phyloP scores from a whole-genome alignment of 1,284 basidiomycete species.

The Microbotryomycetes sp. region DNA sequence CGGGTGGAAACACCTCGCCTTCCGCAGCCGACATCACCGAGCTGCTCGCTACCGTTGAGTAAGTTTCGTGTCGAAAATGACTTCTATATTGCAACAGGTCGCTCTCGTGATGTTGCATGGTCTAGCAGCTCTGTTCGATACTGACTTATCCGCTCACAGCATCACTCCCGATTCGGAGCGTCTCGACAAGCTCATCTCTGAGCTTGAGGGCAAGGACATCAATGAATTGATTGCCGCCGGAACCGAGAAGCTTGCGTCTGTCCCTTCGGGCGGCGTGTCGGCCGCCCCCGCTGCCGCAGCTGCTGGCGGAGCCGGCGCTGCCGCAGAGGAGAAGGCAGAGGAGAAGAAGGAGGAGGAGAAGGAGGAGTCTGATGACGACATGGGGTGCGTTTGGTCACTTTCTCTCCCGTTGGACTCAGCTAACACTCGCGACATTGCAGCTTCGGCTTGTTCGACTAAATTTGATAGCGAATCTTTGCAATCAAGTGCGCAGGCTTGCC shows the following conservation, averaged over 20 bases:
- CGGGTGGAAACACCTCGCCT: slow-evolving; percentile 83
- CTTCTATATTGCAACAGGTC: too few relatives aligned
- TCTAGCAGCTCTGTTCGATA: too few relatives aligned
- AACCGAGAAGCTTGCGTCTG: slow-evolving; percentile 85
- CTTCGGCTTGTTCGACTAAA: slow-evolving; percentile 35
- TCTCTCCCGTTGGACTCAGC: background rate
- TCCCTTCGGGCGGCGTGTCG: slow-evolving; percentile 47
- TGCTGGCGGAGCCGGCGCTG: slow-evolving; percentile 57
- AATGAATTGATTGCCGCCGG: slow-evolving; percentile 89
- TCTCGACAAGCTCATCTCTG: slow-evolving; percentile 77
- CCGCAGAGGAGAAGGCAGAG: slow-evolving; percentile 60
- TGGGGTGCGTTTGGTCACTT: slow-evolving; percentile 22
- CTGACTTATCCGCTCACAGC: slow-evolving; percentile 43
- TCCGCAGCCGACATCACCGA: slow-evolving; percentile 83
- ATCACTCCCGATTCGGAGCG: slow-evolving; percentile 82
- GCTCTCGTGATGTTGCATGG: too few relatives aligned
- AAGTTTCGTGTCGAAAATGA: slow-evolving; percentile 15
- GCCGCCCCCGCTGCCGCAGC: slow-evolving; percentile 54
- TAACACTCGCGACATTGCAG: background rate
- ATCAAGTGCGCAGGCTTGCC: too few relatives aligned
- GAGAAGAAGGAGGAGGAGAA: slow-evolving; percentile 71
- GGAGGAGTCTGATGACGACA: slow-evolving; percentile 52
- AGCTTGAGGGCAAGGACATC: slow-evolving; percentile 88
- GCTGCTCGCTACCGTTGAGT: slow-evolving; percentile 71
- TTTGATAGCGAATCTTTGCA: slow-evolving; percentile 82